Base-by-base conservation (phyloP, 2,329 filamentous ascomycete species). In the Aureobasidium pullulans region DNA sequence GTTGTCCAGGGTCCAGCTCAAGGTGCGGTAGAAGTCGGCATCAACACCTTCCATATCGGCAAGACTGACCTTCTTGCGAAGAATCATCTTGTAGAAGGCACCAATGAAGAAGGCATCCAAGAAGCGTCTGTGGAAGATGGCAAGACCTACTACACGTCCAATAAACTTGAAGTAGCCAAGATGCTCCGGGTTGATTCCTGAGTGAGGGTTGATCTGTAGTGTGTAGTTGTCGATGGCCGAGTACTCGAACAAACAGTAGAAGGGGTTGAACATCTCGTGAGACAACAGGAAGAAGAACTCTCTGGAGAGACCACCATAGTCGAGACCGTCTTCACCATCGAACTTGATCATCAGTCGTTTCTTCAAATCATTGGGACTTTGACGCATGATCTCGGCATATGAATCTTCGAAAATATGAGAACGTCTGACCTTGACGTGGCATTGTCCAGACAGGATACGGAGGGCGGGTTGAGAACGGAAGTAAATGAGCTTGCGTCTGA, bases 121-220 rank as follows among this genome's bases (percentile, higher is more conserved):
- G 82, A 99, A 99, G 53, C 94, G 87, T 61, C 94, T 84, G 75
- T 99, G 94, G 85, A 99, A 99, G 70, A 99, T 99, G 62, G 94
- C 93, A 66, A 99, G 76, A 62, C 94, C 94, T 61, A 99, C 94
- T 31, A 99, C 94, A 62, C 94, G 90, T 50, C 94, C 94, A 69
- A 99, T 99, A 72, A 99, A 99, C 76, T 96, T 97, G 85, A 99
- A 99, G 78, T 97, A 99, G 73, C 96, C 97, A 69, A 99, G 80
- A 84, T 99, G 94, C 76, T 99, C 94, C 0, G 94, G 94, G 75
- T 99, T 99, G 76, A 99, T 97, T 64, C 94, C 94, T 19, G 94
- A 99, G 75, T 99, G 94, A 47, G 94, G 94, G 78, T 99, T 99
- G 79, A 99, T 99, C 77, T 99, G 94, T 59, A 99, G 87, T 32